Conservation (phyloP, 805 yeast genomes). For the Lipomyces oligophaga region DNA sequence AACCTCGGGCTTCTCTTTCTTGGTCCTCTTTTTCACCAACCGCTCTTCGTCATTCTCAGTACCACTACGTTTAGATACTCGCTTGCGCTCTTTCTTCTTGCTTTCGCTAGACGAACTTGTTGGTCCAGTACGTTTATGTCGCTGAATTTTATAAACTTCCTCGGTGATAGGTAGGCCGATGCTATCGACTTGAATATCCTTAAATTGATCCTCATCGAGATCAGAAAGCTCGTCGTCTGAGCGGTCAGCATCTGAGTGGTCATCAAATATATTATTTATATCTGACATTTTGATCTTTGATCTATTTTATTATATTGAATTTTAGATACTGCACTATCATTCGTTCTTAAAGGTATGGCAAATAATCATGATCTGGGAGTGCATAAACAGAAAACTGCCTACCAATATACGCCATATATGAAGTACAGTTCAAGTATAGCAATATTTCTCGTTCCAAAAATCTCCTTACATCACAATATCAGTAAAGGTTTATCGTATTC, state of each 20-base stretch:
- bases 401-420: too few relatives aligned
- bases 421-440: too few relatives aligned
- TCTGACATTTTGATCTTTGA: constrained; percentile 1
- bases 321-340: too few relatives aligned
- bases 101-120: constrained; percentile 20
- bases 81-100: constrained; percentile 21
- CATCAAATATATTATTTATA: constrained; percentile 11
- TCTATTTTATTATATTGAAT: too few relatives aligned
- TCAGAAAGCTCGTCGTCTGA: constrained; percentile 40
- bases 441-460: too few relatives aligned
- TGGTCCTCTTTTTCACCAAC: constrained; percentile 21
- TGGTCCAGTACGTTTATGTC: constrained; percentile 35
- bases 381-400: too few relatives aligned
- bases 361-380: too few relatives aligned
- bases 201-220: constrained; percentile 40
- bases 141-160: constrained; percentile 39
- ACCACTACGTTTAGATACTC: constrained; percentile 7
- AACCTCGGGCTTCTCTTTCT: constrained; percentile 7
- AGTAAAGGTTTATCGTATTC: too few relatives aligned
- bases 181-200: constrained; percentile 35
- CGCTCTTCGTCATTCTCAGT: constrained; percentile 1
- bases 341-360: too few relatives aligned
- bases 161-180: constrained; percentile 38
- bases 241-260: constrained; percentile 28
- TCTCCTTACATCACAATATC: too few relatives aligned